phyloP scores from a whole-genome alignment of 176 grass and related monocot genomes.

The Lolium multiflorum region DNA sequence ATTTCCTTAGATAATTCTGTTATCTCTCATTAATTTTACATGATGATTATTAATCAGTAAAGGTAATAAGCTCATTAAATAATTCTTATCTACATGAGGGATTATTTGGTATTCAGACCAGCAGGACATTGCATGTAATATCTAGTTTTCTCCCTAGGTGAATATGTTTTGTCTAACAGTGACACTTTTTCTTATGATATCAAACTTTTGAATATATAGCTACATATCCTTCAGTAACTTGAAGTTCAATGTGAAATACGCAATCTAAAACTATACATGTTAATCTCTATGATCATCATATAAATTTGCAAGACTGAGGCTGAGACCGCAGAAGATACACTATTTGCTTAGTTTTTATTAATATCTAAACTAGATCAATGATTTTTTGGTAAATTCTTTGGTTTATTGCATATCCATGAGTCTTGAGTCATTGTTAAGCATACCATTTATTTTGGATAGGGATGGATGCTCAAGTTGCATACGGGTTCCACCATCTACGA shows the following conservation, averaged over 20 bases:
- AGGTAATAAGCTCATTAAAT: conserved; percentile 7
- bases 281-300: not conserved
- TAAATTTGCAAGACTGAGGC: conserved; percentile 2
- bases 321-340: not conserved
- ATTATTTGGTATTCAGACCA: conserved; percentile 22
- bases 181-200: not conserved
- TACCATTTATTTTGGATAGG: conserved; percentile 60
- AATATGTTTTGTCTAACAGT: not conserved
- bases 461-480: conserved; percentile 99
- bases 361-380: conserved; percentile 6
- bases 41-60: not conserved
- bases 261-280: not conserved
- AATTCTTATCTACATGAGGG: not conserved
- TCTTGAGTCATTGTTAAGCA: conserved; percentile 11
- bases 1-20: conserved; percentile 16
- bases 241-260: conserved; percentile 4
- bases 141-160: not conserved
- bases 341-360: conserved; percentile 12
- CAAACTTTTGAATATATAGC: not conserved
- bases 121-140: not conserved
- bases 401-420: conserved; percentile 30
- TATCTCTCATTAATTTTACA: conserved; percentile 15
- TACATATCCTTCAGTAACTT: conserved; percentile 23
- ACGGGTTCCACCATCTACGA: conserved; percentile 92
- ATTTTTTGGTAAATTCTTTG: conserved; percentile 1